Conservation (phyloP, 129 eudicot species). For the Silybum marianum region DNA sequence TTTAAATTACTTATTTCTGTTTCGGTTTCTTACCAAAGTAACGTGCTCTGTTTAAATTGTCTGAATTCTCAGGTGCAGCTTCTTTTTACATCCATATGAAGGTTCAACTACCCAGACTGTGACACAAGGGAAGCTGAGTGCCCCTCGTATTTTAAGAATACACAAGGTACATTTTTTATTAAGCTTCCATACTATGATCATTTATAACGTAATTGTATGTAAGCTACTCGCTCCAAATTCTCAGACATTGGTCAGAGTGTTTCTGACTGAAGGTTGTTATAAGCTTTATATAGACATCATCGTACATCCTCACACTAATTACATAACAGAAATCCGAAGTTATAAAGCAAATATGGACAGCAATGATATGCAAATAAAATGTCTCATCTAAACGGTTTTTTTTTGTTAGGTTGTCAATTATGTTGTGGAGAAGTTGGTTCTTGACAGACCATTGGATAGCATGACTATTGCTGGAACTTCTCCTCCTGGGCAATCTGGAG, state of each 20-base stretch:
- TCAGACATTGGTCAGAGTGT: neutral
- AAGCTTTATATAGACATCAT: too few relatives aligned
- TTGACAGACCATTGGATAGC: conserved; percentile 83
- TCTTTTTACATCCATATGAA: conserved; percentile 87
- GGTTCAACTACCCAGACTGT: conserved; percentile 86
- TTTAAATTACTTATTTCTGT: neutral
- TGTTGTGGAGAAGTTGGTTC: conserved; percentile 96
- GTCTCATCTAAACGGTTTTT: conserved; percentile 16
- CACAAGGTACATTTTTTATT: conserved; percentile 57
- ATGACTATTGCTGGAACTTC: conserved; percentile 59
- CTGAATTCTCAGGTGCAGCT: conserved; percentile 75
- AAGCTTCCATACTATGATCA: neutral
- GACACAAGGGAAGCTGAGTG: conserved; percentile 96
- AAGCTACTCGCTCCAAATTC: neutral
- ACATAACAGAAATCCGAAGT: neutral
- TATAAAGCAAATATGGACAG: neutral
- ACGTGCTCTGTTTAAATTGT: neutral
- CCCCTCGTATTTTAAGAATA: conserved; percentile 96
- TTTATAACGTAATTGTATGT: neutral
- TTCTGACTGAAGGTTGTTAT: too few relatives aligned
- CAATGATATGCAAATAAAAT: conserved; percentile 6
- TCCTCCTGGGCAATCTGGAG: conserved; percentile 60
- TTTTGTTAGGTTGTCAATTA: conserved; percentile 80
- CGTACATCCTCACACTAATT: too few relatives aligned
- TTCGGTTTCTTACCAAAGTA: neutral